These are phyloP conservation scores for Aspergillus japonicus DNA, from an alignment of 2,329 filamentous ascomycete genomes.

Conservation along the genomic window DNA sequence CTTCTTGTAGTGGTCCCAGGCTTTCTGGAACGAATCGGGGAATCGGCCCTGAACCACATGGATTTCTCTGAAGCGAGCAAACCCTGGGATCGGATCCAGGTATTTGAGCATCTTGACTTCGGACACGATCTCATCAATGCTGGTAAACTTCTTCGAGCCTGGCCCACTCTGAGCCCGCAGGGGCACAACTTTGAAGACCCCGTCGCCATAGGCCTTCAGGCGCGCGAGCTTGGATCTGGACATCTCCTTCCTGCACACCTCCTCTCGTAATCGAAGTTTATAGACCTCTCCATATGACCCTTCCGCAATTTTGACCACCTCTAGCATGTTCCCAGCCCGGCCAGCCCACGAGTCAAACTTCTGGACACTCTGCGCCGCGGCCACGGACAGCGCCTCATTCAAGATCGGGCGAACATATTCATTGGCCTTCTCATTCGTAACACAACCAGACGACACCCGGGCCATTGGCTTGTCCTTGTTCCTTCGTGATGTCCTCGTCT, in stretches of 20 bases:
- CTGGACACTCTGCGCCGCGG: slow-evolving; percentile 38
- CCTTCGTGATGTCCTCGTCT: slow-evolving; percentile 15
- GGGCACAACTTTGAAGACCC: slow-evolving; percentile 52
- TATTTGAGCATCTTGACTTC: slow-evolving; percentile 56
- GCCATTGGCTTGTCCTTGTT: slow-evolving; percentile 22
- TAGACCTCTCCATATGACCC: slow-evolving; percentile 68
- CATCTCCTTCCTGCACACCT: slow-evolving; percentile 34
- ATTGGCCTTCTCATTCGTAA: slow-evolving; percentile 35
- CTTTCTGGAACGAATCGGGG: slow-evolving; percentile 50
- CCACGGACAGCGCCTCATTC: slow-evolving; percentile 36
- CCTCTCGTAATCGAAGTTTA: slow-evolving; percentile 49
- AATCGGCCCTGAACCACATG: slow-evolving; percentile 59
- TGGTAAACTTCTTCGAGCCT: slow-evolving; percentile 45
- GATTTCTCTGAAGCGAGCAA: slow-evolving; percentile 61
- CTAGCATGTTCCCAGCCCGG: slow-evolving; percentile 38
- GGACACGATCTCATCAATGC: slow-evolving; percentile 51
- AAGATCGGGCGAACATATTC: slow-evolving; percentile 39
- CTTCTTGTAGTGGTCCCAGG: slow-evolving; percentile 42
- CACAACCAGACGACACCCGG: slow-evolving; percentile 33
- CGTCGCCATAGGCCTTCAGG: slow-evolving; percentile 41
- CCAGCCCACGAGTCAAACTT: slow-evolving; percentile 42
- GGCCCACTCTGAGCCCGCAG: slow-evolving; percentile 42
- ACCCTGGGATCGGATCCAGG: slow-evolving; percentile 60
- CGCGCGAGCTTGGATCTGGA: slow-evolving; percentile 40
- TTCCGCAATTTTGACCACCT: slow-evolving; percentile 62